A percentile compares a stretch with the other conserved stretches of the same genome.
phyloP scores from a whole-genome alignment of 2,329 filamentous ascomycete species.

The Alternaria incomplexa region DNA sequence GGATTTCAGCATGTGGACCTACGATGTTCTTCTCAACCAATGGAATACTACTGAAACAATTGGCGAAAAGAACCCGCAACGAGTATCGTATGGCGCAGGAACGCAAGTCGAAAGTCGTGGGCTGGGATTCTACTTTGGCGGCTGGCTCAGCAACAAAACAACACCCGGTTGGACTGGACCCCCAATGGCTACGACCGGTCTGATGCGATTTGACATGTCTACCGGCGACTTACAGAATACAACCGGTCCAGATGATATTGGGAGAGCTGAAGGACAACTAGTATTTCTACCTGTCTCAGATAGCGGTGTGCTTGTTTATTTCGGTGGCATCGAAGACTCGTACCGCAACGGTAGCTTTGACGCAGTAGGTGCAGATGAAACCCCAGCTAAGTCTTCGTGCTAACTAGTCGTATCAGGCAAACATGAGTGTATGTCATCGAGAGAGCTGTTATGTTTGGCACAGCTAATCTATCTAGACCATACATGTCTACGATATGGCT shows the following conservation, averaged over 20 bases:
- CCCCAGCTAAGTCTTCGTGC: neutral
- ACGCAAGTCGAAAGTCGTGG: slow-evolving; percentile 61
- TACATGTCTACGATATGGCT: slow-evolving; percentile 67
- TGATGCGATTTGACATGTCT: slow-evolving; percentile 65
- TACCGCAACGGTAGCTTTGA: slow-evolving; percentile 56
- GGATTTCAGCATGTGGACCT: slow-evolving; percentile 61
- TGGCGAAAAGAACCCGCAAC: slow-evolving; percentile 47
- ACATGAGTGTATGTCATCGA: slow-evolving; percentile 41
- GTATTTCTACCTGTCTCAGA: slow-evolving; percentile 66
- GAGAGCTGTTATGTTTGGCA: slow-evolving; percentile 26
- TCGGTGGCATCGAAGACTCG: slow-evolving; percentile 63
- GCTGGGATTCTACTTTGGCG: slow-evolving; percentile 67
- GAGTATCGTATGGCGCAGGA: slow-evolving; percentile 64
- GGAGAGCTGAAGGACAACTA: slow-evolving; percentile 66
- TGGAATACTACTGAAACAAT: slow-evolving; percentile 60
- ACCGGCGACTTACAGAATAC: slow-evolving; percentile 59
- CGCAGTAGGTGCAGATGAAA: slow-evolving; percentile 26
- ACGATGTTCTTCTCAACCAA: slow-evolving; percentile 62
- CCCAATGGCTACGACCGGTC: slow-evolving; percentile 57
- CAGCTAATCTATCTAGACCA: slow-evolving; percentile 45
- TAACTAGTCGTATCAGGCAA: slow-evolving; percentile 26
- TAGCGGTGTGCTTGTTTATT: slow-evolving; percentile 65
- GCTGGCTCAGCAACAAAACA: slow-evolving; percentile 64
- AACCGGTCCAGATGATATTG: slow-evolving; percentile 59
- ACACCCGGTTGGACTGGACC: slow-evolving; percentile 59